Percentiles rank a stretch among this genome's conserved stretches.
Evolutionary conservation across 176 grass and related monocot species (phyloP).

Genomic region (Carex parvula): DNA sequence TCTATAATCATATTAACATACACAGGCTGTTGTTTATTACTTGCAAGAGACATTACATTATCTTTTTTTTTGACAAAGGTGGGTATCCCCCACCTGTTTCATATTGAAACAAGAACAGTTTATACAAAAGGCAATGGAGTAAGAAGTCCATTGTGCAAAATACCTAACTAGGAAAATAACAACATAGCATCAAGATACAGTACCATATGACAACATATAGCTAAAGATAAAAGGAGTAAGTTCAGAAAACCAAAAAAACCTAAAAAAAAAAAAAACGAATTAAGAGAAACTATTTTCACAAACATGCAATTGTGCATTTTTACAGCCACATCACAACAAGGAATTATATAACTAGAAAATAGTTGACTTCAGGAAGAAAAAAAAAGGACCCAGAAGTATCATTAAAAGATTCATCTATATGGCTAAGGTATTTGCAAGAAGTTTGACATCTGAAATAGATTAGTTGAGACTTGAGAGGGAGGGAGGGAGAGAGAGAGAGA

Average conservation of each 20-base stretch:
- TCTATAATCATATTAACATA: background rate
- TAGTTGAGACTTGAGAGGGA: slow-evolving; percentile 17
- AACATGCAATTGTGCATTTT: background rate
- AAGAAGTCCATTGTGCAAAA: background rate
- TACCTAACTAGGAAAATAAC: no score
- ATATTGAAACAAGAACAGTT: no score
- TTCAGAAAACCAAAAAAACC: background rate
- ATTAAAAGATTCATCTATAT: slow-evolving; percentile 16
- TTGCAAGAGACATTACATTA: background rate
- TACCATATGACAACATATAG: no score
- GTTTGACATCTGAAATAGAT: slow-evolving; percentile 1
- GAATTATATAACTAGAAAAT: background rate
- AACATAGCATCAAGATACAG: no score
- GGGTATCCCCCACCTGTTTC: no score
- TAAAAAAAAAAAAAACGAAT: no score
- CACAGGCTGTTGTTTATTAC: background rate
- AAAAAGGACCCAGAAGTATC: background rate
- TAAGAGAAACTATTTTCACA: background rate
- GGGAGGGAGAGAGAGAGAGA: background rate
- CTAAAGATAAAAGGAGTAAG: no score
- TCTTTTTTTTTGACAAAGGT: no score
- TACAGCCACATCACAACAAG: background rate
- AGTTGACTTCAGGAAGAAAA: background rate
- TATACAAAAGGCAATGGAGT: no score
- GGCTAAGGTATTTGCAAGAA: background rate